Evolutionary conservation across 2,329 filamentous ascomycete species (phyloP), one percentile per base, ranked within the genome.

Genomic region (Arthrobotrys sphaeroides): DNA sequence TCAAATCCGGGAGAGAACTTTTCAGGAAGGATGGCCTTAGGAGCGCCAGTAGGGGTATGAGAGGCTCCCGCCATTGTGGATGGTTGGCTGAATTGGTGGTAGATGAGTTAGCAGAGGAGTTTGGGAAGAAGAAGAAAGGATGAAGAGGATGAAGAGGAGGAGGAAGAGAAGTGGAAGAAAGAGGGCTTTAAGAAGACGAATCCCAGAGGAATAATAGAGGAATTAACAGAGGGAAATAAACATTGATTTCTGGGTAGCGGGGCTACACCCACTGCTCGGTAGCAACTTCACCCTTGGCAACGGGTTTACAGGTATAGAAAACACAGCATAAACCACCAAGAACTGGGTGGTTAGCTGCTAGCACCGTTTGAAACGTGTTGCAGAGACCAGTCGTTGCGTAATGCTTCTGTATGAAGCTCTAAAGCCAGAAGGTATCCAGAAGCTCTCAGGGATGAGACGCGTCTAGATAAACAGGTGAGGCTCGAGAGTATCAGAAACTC

Each of bases 1-100:
- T 74, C 53, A 16, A 67, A 74, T 13, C 70, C 70, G 0, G 53
- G 31, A 18, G 38, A 53, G 45, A 61, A 73, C 5, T 73, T 60
- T 9, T 47, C 36, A 3, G 62, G 70, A 13, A 73, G 51, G 6
- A 55, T 9, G 22, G 70, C 61, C 20, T 55, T 22, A 13, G 70
- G 70, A 24, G 70, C 70, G 3, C 62, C 60, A 16, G 45, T 53
- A 36, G 62, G 62, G 18, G 70, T 74, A 18, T 36, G 45, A 1
- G 59, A 31, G 0, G 70, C 57, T 13, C 16, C 31, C 13, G 62
- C 36, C 62, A 74, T 68, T 12, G 12, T 61, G 13, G 7, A 13
- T 20, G 45, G 28, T 62, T 7, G 10, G 22, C 70, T 74, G 45
- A 20, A 24, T n/a, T 36, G 55, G 43, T 62, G 61, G 47, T 53